Percentiles rank a stretch among this genome's conserved stretches.
Evolutionary conservation across 1,139 yeast genomes (phyloP).

Genomic region (Sugiyamaella castrensis): DNA sequence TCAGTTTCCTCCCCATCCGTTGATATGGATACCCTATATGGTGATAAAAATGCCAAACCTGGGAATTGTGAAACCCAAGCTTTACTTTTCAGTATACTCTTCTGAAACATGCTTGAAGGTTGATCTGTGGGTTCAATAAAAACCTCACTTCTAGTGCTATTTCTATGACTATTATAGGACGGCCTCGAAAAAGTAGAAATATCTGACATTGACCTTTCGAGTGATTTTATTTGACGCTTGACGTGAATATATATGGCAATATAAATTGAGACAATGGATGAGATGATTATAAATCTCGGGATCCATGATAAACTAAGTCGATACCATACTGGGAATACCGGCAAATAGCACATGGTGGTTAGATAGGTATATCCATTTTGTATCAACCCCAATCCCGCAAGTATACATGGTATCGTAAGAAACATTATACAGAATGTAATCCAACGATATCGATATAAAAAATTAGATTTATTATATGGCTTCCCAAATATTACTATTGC

Average conservation of each 20-base stretch:
- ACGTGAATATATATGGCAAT: conserved; percentile 69
- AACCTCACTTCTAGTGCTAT: too few species aligned
- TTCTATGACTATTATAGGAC: too few species aligned
- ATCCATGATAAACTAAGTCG: conserved; percentile 73
- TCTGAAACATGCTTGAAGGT: too few species aligned
- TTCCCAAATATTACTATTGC: conserved; percentile 34
- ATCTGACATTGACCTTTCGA: conserved; percentile 52
- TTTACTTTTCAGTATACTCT: background rate
- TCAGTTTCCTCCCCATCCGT: background rate
- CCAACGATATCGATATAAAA: conserved; percentile 26
- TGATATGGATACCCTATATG: background rate
- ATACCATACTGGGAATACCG: conserved; percentile 69
- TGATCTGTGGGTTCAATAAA: too few species aligned
- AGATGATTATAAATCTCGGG: conserved; percentile 64
- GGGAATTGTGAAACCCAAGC: conserved; percentile 19
- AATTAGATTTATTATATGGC: background rate
- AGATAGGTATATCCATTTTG: conserved; percentile 36
- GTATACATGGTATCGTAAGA: conserved; percentile 55
- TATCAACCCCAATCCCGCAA: conserved; percentile 73
- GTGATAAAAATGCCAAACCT: conserved; percentile 16
- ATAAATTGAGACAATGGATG: conserved; percentile 61
- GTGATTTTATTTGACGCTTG: conserved; percentile 42
- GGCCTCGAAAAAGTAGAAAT: conserved; percentile 35
- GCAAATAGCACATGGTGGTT: conserved; percentile 74
- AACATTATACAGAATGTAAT: conserved; percentile 48